phyloP scores from a whole-genome alignment of 148 eudicot species.

The Silene latifolia region DNA sequence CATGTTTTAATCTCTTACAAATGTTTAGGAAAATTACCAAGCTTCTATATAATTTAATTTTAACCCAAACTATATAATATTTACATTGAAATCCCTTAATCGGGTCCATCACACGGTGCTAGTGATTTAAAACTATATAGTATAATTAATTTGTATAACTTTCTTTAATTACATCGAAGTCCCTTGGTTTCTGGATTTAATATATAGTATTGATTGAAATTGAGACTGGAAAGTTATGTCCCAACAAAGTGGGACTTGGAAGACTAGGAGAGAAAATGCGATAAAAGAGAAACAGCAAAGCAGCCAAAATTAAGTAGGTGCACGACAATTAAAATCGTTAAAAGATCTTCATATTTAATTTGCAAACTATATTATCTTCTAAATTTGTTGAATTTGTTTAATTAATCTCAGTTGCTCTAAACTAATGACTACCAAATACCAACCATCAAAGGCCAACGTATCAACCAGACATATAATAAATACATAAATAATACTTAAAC shows the following conservation, averaged over 20 bases:
- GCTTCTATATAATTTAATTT: no score
- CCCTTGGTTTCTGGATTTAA: no score
- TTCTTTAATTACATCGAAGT: no score
- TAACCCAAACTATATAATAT: no score
- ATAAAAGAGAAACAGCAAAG: not conserved
- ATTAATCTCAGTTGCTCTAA: not conserved
- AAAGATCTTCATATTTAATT: not conserved
- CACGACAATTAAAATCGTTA: not conserved
- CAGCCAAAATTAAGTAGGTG: not conserved
- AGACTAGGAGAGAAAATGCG: not conserved
- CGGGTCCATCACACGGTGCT: no score
- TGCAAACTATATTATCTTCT: not conserved
- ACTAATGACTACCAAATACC: not conserved
- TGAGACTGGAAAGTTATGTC: not conserved
- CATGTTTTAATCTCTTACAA: no score
- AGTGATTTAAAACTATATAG: no score
- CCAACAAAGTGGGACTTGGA: constrained; percentile 1
- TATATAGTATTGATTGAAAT: no score
- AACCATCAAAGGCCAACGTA: not conserved
- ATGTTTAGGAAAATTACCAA: no score
- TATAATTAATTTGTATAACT: no score
- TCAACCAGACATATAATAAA: not conserved
- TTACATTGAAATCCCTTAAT: no score
- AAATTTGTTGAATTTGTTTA: not conserved
- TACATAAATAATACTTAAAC: not conserved